These are phyloP conservation scores for Pseudocercospora musae DNA, from an alignment of 2,329 filamentous ascomycete species.

Conservation along the genomic window DNA sequence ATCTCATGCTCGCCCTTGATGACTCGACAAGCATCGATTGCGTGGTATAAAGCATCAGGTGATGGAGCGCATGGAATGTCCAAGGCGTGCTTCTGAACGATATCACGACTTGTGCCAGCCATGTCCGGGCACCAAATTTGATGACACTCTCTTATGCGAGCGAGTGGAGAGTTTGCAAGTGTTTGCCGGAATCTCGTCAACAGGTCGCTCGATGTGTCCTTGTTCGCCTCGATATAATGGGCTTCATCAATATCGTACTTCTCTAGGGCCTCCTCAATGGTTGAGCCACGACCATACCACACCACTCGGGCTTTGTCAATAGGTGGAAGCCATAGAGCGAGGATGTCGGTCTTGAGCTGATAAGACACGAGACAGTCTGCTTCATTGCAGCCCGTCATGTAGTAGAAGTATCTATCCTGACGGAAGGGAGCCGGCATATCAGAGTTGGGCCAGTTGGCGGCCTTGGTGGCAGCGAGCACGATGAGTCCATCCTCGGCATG, in stretches of 20 bases:
- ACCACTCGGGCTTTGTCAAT: slow-evolving; percentile 85
- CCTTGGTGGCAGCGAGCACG: slow-evolving; percentile 67
- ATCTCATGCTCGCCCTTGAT: slow-evolving; percentile 86
- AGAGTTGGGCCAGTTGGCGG: slow-evolving; percentile 57
- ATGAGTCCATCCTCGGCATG: slow-evolving; percentile 65
- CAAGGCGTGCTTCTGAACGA: background rate
- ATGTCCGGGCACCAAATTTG: background rate
- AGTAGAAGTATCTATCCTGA: slow-evolving; percentile 82
- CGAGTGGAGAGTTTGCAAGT: background rate
- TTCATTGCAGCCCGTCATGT: slow-evolving; percentile 80
- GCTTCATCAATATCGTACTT: slow-evolving; percentile 79
- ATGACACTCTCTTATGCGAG: background rate
- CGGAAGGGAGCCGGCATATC: slow-evolving; percentile 79
- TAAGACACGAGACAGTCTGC: slow-evolving; percentile 80
- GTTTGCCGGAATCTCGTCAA: background rate
- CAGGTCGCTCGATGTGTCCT: background rate
- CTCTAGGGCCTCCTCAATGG: slow-evolving; percentile 67
- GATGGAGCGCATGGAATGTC: background rate
- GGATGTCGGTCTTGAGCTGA: slow-evolving; percentile 67
- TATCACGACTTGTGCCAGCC: background rate
- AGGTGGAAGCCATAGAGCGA: slow-evolving; percentile 88
- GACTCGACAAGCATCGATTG: slow-evolving; percentile 77
- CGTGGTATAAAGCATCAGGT: slow-evolving; percentile 52
- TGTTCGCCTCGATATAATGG: slow-evolving; percentile 39
- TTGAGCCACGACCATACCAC: slow-evolving; percentile 86